Percentiles rank a stretch among this genome's conserved stretches.
phyloP scores from a whole-genome alignment of 2,329 filamentous ascomycete genomes.

The Stylonectria norvegica region DNA sequence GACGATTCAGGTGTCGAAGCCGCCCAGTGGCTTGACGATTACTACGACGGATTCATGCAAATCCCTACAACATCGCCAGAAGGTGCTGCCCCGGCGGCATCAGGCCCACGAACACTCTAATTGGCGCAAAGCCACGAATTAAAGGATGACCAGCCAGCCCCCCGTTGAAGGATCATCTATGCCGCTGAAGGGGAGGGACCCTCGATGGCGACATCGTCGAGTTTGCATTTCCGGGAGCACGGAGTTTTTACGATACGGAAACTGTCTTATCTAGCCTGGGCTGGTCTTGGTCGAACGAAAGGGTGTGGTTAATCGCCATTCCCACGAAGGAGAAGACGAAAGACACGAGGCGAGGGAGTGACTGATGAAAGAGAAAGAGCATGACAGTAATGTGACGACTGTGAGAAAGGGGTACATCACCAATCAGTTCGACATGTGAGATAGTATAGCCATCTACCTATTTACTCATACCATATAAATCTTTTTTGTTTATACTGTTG shows the following conservation, averaged over 20 bases:
- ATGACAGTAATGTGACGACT: constrained; percentile 11
- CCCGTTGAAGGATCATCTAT: constrained; percentile 10
- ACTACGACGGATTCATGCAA: constrained; percentile 54
- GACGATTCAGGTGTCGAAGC: constrained; percentile 51
- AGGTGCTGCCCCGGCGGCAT: not conserved
- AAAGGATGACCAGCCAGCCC: constrained; percentile 14
- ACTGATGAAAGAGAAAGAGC: constrained; percentile 15
- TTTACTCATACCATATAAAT: constrained; percentile 11
- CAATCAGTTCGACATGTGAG: constrained; percentile 15
- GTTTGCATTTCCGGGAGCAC: constrained; percentile 21
- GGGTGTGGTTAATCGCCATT: constrained; percentile 10
- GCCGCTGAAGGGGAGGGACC: constrained; percentile 10
- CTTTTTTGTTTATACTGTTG: constrained; percentile 14
- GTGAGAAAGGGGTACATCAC: constrained; percentile 6
- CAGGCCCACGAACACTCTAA: not conserved
- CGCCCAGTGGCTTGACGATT: constrained; percentile 52
- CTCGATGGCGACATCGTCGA: constrained; percentile 15
- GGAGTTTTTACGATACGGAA: constrained; percentile 23
- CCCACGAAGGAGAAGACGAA: constrained; percentile 5
- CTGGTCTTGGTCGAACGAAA: constrained; percentile 10
- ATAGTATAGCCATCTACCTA: constrained; percentile 10
- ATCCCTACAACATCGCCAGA: constrained; percentile 35
- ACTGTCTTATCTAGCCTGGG: constrained; percentile 10
- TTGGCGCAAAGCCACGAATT: constrained; percentile 14
- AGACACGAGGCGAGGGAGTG: constrained; percentile 4